These are phyloP conservation scores for Chlamydomonas schloesseri DNA, from an alignment of 139 green algal species.

Conservation along the genomic window DNA sequence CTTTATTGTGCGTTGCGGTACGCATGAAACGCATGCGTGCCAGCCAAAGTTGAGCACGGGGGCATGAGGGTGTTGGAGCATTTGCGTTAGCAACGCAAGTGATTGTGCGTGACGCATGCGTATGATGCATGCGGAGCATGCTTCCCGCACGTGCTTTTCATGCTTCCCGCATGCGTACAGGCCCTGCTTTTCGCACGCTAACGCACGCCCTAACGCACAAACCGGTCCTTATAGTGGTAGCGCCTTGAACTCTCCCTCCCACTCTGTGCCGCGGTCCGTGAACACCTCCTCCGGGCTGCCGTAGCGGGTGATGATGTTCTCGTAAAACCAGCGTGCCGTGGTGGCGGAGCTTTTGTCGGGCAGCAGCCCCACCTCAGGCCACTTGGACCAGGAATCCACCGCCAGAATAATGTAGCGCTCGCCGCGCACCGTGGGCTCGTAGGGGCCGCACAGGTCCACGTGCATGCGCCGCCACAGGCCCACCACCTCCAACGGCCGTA, in stretches of 20 bases:
- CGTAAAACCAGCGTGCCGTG: background rate
- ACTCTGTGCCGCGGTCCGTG: background rate
- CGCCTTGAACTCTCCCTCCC: background rate
- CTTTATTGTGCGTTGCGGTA: too few relatives aligned
- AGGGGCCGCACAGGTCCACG: background rate
- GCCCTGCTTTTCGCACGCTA: too few relatives aligned
- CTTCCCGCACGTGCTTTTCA: too few relatives aligned
- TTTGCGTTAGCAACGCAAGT: too few relatives aligned
- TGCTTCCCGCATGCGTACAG: too few relatives aligned
- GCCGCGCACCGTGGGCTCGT: background rate
- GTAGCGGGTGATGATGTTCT: background rate
- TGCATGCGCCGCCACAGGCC: background rate
- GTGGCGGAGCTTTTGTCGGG: background rate
- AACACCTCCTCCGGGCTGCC: background rate
- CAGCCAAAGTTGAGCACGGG: too few relatives aligned
- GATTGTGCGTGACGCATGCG: too few relatives aligned
- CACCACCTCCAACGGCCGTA: background rate
- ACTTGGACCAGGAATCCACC: background rate
- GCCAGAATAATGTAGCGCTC: background rate
- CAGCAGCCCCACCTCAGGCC: background rate
- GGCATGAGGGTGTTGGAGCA: too few relatives aligned
- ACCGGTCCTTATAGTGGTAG: too few relatives aligned
- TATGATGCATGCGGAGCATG: too few relatives aligned
- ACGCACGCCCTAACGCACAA: too few relatives aligned
- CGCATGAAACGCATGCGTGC: too few relatives aligned